Evolutionary conservation across 2,329 filamentous ascomycete genomes (phyloP), one percentile per base, ranked within the genome.

Genomic region (Claviceps sp.): DNA sequence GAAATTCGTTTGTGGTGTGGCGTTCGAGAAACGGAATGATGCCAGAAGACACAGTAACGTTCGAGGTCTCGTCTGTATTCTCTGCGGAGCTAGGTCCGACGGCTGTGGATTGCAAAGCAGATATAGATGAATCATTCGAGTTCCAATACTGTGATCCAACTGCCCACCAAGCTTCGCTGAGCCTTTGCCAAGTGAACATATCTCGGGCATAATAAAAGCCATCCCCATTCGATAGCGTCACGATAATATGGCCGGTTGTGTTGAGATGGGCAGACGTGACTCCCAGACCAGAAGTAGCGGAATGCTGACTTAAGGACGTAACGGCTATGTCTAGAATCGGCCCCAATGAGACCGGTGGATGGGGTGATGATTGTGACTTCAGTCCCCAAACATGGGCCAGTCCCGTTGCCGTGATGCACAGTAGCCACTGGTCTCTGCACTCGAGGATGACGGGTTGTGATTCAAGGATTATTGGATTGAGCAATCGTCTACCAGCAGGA

Each of bases 101-200:
- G 10, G 82, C 81, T 1, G 82, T 84, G 2, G 87, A 82, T 57
- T 89, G 83, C 40, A 95, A 69, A 49, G 89, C 87, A 47, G 86
- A 84, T 50, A 95, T 82, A 0, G 89, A 89, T 1, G 89, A 89
- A 62, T 96, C 93, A 50, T 89, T 95, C 1, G 89, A 94, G 67
- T 98, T 97, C 94, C 93, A 98, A 66, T 98, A 98, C 65, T 98
- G 93, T 59, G 88, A 95, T 17, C 90, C 90, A 0, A 97, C 89
- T 0, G 91, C 91, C 89, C 93, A 98, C 93, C 93, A 98, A 2
- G 88, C 80, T 65, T 98, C 94, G 2, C 89, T 95, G n/a, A 98
- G 75, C 10, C 90, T 82, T 67, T 97, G 91, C 93, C 93, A 98
- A 7, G 83, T 80, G 66, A 82, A 91, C 84, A 98, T 87, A 17